These are phyloP conservation scores for Kodamaea ohmeri DNA, from an alignment of 1,139 yeast genomes.

Conservation along the genomic window DNA sequence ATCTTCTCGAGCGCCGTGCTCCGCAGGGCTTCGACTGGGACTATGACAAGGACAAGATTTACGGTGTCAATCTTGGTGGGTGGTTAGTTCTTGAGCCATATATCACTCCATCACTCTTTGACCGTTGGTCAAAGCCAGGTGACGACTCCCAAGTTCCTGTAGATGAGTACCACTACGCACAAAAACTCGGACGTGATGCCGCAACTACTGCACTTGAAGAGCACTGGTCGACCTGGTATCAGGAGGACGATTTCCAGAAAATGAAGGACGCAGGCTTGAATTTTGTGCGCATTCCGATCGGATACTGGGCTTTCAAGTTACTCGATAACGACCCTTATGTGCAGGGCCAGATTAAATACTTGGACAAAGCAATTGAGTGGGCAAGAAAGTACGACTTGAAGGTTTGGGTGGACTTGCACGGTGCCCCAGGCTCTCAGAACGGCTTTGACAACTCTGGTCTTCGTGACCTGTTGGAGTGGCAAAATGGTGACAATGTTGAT, in stretches of 20 bases:
- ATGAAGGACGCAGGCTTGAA: slow-evolving; percentile 72
- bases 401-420: slow-evolving; percentile 92
- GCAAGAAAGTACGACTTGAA: slow-evolving; percentile 58
- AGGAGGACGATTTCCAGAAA: slow-evolving; percentile 65
- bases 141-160: slow-evolving; percentile 56
- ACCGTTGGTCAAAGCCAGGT: slow-evolving; percentile 33
- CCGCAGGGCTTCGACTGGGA: slow-evolving; percentile 31
- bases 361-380: slow-evolving; percentile 80
- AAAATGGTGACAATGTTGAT: slow-evolving; percentile 48
- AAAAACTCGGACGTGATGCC: slow-evolving; percentile 57
- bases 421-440: slow-evolving; percentile 96
- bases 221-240: slow-evolving; percentile 83
- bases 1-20: slow-evolving; percentile 11
- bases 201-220: slow-evolving; percentile 51
- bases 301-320: slow-evolving; percentile 88
- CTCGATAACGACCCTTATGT: slow-evolving; percentile 79
- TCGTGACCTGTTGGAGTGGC: slow-evolving; percentile 64
- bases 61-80: slow-evolving; percentile 89
- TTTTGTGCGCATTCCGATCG: slow-evolving; percentile 86
- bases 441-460: slow-evolving; percentile 95
- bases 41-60: slow-evolving; percentile 51
- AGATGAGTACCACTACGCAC: slow-evolving; percentile 78
- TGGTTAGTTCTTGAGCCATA: slow-evolving; percentile 87
- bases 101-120: slow-evolving; percentile 81
- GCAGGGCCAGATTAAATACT: slow-evolving; percentile 72